Evolutionary conservation across 495 filamentous ascomycete genomes (phyloP), one percentile per base, ranked within the genome.

Genomic region (Emericellopsis terricola): DNA sequence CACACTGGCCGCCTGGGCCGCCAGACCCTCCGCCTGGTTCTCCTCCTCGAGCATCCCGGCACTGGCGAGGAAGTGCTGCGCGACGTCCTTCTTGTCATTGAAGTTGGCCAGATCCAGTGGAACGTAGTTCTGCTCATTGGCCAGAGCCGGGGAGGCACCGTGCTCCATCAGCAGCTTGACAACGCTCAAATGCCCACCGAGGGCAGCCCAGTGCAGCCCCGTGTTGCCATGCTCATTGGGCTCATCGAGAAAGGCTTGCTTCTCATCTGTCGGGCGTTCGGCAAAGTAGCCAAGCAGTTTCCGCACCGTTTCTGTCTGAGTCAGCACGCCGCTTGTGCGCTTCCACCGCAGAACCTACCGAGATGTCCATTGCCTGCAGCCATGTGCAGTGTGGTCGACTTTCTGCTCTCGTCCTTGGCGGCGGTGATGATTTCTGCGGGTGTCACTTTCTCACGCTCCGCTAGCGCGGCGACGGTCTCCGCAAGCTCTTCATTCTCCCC

Each of bases 121-220:
- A 46, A 91, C 76, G 41, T 89, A 79, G 2, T 87, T 85, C 15
- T 77, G 80, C 37, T 73, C 63, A 43, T 96, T 96, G 49, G 65
- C 69, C 17, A 81, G 57, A 16, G 70, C 65, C 9, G 78, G 65
- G 40, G 86, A 78, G 2, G 84, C 81, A 3, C 81, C 81, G 3
- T 47, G 47, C 4, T 72, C 70, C 26, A 75, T 61, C 9, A 96
- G 68, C 2, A 70, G 47, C 59, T 89, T 80, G 9, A 92, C 85
- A 15, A 73, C 69, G 19, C 69, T 67, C 2, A 94, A 53, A 45
- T 93, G 83, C 10, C 87, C 86, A 41, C 89, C 87, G 38, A 92
- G 58, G 1, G 83, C 76, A 0, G 86, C 87, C 82, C 83, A 94
- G 59, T 94, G 86, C 34, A 96, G 55, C 1, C 83, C 64, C 8